Base-by-base conservation (phyloP, 106 monocot species). In the Apostasia ramifera region DNA sequence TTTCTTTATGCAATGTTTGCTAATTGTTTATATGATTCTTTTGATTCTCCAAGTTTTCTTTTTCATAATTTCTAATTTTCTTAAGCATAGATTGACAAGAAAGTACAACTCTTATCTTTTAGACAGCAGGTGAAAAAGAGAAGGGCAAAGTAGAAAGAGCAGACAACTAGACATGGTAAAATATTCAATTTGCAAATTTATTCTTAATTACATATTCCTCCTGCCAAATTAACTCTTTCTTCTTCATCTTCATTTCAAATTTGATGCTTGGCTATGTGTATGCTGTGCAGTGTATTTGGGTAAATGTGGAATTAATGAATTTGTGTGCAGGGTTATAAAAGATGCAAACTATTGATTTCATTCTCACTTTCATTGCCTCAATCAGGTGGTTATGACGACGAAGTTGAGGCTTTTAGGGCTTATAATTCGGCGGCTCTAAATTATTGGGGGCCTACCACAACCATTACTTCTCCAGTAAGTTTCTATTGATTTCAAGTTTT, bases 381-480 rank as follows among this genome's bases (percentile, higher is more conserved):
- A 4, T 3, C 43, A 65, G 94, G 94, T 67, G 94, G 89, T 44
- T 95, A 95, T 80, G 94, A 95, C 55, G 88, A 91, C 47, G 94
- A 95, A 76, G 94, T 91, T 2, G 88, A 91, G 69, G 94, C 94
- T 15, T 88, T 91, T 43, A 83, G 94, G 68, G 82, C 94, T 47
- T 95, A 95, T 68, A 91, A 95, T 88, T 73, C 91, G 59, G 94
- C 94, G 58, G 94, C 94, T 38, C 83, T 95, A 63, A 95, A 95
- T 74, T 95, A 95, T 71, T 95, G 94, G 94, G 94, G 94, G 42
- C 69, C 94, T 45, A 83, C 91, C 37, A 95, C 94, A 14, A 91
- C 91, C 6, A 95, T 91, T 0, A 95, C 91, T 72, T 95, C 91
- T n/a, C 94, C 94, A 10, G 94, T 95, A 76, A 14, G 72, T 63